Evolutionary conservation across 345 rosid genomes (phyloP), one percentile per base, ranked within the genome.

Genomic region (Theobroma cacao): DNA sequence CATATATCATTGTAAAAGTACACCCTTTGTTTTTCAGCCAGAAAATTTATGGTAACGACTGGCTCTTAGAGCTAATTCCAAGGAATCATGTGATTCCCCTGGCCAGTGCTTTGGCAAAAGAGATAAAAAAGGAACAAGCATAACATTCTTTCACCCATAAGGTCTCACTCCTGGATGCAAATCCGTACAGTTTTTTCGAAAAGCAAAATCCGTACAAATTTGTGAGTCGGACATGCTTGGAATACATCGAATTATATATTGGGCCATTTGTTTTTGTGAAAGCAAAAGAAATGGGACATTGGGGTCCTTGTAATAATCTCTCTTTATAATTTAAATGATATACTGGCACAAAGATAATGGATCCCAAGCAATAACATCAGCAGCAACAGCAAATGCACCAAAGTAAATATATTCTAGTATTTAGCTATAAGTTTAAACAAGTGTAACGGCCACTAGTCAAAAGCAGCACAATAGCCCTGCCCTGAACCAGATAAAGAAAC

Each of bases 391-490:
- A 64, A 48, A 63, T 55, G 66, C 43, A 47, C 48, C 60, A 60
- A 62, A 48, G 15, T 31, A 31, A 45, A 50, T 31, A 12, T n/a
- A 10, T 52, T n/a, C n/a, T n/a, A n/a, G 2, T n/a, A 69, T 45
- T 77, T 24, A 63, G 28, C 38, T 28, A 31, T 43, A 72, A 18
- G 15, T 41, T 31, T 65, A 13, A 24, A 43, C 18, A 43, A 52
- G 7, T 53, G 12, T 47, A 30, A 64, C 47, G 20, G 22, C 56
- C 33, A 7, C 22, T 41, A 43, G 43, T 47, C 7, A 69, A 62
- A 60, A n/a, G n/a, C n/a, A n/a, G 77, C 74, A 76, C 77, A 80
- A 53, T 63, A 61, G 15, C 66, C 66, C 60, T 20, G 13, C 7
- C 67, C 40, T 55, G 2, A 13, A 45, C 72, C 58, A 50, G 18